Conservation (phyloP, 176 grass and related monocot genomes). For the Typha latifolia region DNA sequence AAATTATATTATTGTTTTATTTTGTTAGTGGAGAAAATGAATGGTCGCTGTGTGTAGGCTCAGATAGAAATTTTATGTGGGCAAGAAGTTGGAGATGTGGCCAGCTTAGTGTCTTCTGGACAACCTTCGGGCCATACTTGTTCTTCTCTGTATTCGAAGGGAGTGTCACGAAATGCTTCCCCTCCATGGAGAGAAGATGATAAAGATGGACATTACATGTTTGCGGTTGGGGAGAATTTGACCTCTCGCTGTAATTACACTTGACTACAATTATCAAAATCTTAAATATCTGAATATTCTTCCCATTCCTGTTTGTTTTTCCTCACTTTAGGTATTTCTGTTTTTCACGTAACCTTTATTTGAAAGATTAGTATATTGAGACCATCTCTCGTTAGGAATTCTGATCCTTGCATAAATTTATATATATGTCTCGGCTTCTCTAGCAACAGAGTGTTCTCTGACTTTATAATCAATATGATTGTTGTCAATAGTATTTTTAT, state of each 20-base stretch:
- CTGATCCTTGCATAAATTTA: too few relatives aligned
- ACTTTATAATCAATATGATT: too few relatives aligned
- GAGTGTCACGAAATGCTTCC: slow-evolving; percentile 28
- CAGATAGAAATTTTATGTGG: slow-evolving; percentile 69
- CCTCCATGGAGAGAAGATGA: slow-evolving; percentile 88
- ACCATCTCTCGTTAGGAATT: too few relatives aligned
- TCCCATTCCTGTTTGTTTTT: not conserved
- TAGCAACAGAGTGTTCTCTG: too few relatives aligned
- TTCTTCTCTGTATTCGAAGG: slow-evolving; percentile 37
- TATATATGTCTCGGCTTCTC: too few relatives aligned
- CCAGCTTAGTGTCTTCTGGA: slow-evolving; percentile 36
- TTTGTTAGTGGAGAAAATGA: slow-evolving; percentile 18
- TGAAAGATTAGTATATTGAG: too few relatives aligned
- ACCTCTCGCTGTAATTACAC: slow-evolving; percentile 80
- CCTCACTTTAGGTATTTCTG: too few relatives aligned
- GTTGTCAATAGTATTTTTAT: too few relatives aligned
- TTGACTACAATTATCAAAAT: not conserved
- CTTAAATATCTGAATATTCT: not conserved
- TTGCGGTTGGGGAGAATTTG: slow-evolving; percentile 87
- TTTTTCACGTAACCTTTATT: too few relatives aligned
- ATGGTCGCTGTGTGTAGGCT: slow-evolving; percentile 33
- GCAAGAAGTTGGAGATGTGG: slow-evolving; percentile 54
- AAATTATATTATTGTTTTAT: not conserved
- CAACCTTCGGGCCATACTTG: slow-evolving; percentile 21
- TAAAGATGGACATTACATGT: slow-evolving; percentile 89